Evolutionary conservation across 768 basidiomycete species (phyloP).

Genomic region (Termitomyces sp.): DNA sequence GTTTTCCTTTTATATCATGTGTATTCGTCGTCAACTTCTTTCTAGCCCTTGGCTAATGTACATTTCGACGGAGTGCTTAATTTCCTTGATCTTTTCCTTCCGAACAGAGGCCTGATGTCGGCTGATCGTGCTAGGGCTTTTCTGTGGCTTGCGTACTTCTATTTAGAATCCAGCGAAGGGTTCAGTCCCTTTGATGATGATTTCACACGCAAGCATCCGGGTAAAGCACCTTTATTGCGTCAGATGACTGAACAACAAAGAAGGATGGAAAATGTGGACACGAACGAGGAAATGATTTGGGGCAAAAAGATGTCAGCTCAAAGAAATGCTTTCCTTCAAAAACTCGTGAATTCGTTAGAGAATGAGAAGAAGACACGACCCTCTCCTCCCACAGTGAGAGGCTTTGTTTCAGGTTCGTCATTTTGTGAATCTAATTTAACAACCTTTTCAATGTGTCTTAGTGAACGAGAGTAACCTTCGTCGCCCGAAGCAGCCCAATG

Average conservation of each 20-base stretch:
- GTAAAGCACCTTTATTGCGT: constrained; percentile 62
- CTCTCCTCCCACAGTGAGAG: constrained; percentile 25
- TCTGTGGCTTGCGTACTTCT: constrained; percentile 81
- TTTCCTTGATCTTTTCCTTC: constrained; percentile 83
- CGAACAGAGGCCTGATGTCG: constrained; percentile 64
- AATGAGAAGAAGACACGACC: constrained; percentile 46
- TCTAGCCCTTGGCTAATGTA: constrained; percentile 53
- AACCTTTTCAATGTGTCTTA: not conserved
- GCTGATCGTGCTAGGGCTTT: constrained; percentile 73
- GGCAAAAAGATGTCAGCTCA: constrained; percentile 70
- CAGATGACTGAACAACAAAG: constrained; percentile 53
- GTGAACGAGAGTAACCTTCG: constrained; percentile 29
- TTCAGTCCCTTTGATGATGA: constrained; percentile 78
- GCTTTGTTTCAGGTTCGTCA: constrained; percentile 43
- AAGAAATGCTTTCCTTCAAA: constrained; percentile 68
- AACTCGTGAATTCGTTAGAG: constrained; percentile 56
- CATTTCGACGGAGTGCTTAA: constrained; percentile 77
- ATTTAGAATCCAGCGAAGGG: constrained; percentile 62
- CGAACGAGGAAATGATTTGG: constrained; percentile 73
- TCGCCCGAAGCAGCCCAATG: constrained; percentile 33
- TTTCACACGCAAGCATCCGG: constrained; percentile 49
- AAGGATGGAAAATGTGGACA: constrained; percentile 72
- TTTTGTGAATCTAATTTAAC: not conserved
- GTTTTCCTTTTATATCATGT: constrained; percentile 13
- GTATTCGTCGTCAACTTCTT: constrained; percentile 6